Base-by-base conservation (phyloP, 305 asterid genomes). In the Striga hermonthica region DNA sequence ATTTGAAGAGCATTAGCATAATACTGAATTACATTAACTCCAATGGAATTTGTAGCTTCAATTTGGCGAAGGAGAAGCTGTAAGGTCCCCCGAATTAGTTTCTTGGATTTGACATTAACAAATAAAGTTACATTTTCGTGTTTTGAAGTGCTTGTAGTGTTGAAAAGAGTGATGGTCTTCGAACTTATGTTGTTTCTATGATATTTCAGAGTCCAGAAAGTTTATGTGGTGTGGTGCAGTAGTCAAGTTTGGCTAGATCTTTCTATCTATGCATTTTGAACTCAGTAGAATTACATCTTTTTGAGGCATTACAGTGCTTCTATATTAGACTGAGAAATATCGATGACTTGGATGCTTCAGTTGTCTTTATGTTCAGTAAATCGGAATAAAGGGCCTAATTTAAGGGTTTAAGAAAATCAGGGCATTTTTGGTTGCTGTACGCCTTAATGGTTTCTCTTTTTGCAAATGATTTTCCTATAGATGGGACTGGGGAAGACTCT, bases 401-500 rank as follows among this genome's bases (percentile, higher is more conserved):
- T 22, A 34, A 56, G 53, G 41, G 54, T 14, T 64, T 58, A 45
- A 15, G 37, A 28, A 52, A 55, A 38, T 45, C 31, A 5, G 13
- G 13, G n/a, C 10, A 65, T 28, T 34, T 45, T 62, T 66, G 45
- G 38, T 62, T 58, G 64, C 62, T 28, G 7, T 36, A 6, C 58
- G 47, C 64, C 65, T 52, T 64, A 11, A 16, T 28, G 70, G 69
- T 49, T 70, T 60, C 49, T 60, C 52, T 64, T 34, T n/a, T 67
- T 65, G 72, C 60, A 66, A 68, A 64, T 75, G 63, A 37, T 68
- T 67, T 68, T 66, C 68, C 69, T 74, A 44, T 76, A 92, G 97
- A 90, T 92, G 96, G 98, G 97, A 35, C 83, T 90, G 52, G 98
- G 98, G 57, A 92, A 92, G 80, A 92, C 96, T 59, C 82, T 92